Percentiles rank a stretch among this genome's conserved stretches.
Conservation (phyloP, 192 early-diverging fungal genomes). For the Coemansia sp. region DNA sequence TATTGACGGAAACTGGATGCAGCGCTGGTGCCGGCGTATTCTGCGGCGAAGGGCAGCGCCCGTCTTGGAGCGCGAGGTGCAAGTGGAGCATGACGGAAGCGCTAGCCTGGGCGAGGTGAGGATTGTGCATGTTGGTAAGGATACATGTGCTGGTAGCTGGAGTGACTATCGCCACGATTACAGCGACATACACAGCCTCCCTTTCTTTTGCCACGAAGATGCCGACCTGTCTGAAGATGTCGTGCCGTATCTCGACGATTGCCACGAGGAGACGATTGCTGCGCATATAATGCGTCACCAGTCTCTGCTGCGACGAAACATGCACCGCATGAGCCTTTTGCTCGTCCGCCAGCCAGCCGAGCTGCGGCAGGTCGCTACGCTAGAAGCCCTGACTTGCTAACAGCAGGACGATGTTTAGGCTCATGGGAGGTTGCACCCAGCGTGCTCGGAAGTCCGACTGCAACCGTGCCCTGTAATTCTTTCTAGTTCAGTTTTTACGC, state of each 20-base stretch:
- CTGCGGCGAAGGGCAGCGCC: neutral
- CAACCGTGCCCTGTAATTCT: too few species aligned
- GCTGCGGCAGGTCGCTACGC: neutral
- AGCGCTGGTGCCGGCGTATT: slow-evolving; percentile 12
- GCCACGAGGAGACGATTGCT: slow-evolving; percentile 34
- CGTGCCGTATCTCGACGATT: slow-evolving; percentile 47
- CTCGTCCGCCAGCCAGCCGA: slow-evolving; percentile 11
- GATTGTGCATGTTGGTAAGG: slow-evolving; percentile 24
- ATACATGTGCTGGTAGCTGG: slow-evolving; percentile 8
- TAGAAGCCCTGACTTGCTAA: neutral
- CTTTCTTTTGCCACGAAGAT: slow-evolving; percentile 3
- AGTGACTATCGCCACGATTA: slow-evolving; percentile 1
- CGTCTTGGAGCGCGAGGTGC: neutral
- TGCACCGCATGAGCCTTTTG: slow-evolving; percentile 20
- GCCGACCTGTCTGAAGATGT: slow-evolving; percentile 11
- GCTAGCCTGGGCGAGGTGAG: slow-evolving; percentile 9
- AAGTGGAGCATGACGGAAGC: neutral
- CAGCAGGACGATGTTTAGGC: neutral
- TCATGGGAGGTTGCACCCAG: too few species aligned
- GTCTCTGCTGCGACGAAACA: slow-evolving; percentile 14
- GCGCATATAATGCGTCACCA: slow-evolving; percentile 33
- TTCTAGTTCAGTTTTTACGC: too few species aligned
- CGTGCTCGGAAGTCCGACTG: too few species aligned
- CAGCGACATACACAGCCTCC: neutral
- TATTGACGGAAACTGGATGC: slow-evolving; percentile 11